Percentiles rank a stretch among this genome's conserved stretches.
Conservation (phyloP, 306 rosid genomes). For the Trifolium fragiferum region DNA sequence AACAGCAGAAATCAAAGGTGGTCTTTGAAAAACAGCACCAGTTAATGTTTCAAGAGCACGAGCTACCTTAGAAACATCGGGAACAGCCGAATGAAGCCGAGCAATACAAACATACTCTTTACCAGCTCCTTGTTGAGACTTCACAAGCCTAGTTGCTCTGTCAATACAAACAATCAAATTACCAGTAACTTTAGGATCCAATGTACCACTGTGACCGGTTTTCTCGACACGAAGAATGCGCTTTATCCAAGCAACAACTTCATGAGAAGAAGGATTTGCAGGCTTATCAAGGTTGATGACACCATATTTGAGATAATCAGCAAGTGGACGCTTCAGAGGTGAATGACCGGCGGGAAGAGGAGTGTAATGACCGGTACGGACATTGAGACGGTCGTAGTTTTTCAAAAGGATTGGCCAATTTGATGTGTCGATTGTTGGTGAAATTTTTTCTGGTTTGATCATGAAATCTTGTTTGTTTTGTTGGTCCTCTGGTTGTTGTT, state of each 20-base stretch:
- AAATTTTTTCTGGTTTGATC: neutral
- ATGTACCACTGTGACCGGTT: slow-evolving; percentile 12
- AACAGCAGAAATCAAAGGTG: slow-evolving; percentile 27
- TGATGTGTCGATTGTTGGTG: neutral
- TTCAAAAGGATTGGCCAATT: neutral
- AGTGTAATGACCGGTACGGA: slow-evolving; percentile 12
- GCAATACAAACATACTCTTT: slow-evolving; percentile 21
- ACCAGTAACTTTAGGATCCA: slow-evolving; percentile 14
- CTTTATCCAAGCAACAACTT: slow-evolving; percentile 24
- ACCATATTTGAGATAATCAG: slow-evolving; percentile 10
- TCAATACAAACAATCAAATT: slow-evolving; percentile 22
- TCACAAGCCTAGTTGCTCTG: neutral
- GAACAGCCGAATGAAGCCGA: neutral
- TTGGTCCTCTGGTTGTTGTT: neutral
- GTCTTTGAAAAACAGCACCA: slow-evolving; percentile 24
- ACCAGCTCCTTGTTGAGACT: slow-evolving; percentile 4
- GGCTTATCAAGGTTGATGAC: slow-evolving; percentile 10
- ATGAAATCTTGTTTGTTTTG: neutral
- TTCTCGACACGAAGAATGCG: neutral
- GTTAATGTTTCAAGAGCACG: slow-evolving; percentile 25
- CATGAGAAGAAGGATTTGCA: slow-evolving; percentile 11
- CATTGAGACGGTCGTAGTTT: slow-evolving; percentile 13
- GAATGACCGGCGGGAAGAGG: slow-evolving; percentile 16
- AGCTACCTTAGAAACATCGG: slow-evolving; percentile 23
- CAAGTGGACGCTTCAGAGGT: neutral